These are phyloP conservation scores for Xylariomycetidae sp. DNA, from an alignment of 2,329 filamentous ascomycete species.

Conservation along the genomic window DNA sequence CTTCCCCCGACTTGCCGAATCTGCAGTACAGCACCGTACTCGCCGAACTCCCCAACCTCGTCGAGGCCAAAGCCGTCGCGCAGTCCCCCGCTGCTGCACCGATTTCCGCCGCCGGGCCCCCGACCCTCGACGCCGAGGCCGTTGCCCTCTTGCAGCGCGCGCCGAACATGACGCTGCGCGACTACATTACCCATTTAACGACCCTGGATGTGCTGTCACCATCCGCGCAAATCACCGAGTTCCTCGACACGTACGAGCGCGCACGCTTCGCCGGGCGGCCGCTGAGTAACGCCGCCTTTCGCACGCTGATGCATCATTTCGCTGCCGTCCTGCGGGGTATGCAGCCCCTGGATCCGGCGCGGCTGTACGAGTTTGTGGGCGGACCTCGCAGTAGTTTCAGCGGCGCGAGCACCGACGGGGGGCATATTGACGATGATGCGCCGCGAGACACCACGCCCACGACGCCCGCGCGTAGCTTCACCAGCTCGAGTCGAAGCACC, in stretches of 20 bases:
- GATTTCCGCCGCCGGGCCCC: slow-evolving; percentile 31
- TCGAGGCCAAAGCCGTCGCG: slow-evolving; percentile 89
- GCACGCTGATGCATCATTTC: slow-evolving; percentile 76
- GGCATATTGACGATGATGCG: slow-evolving; percentile 33
- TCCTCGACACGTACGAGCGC: slow-evolving; percentile 72
- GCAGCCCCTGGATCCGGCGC: slow-evolving; percentile 52
- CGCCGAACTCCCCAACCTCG: slow-evolving; percentile 76
- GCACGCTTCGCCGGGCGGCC: slow-evolving; percentile 73
- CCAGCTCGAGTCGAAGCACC: slow-evolving; percentile 9
- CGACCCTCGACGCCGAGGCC: slow-evolving; percentile 57
- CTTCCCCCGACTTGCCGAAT: slow-evolving; percentile 65
- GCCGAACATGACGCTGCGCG: slow-evolving; percentile 65
- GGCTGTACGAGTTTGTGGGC: slow-evolving; percentile 34
- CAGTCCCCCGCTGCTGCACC: slow-evolving; percentile 60
- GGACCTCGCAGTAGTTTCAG: slow-evolving; percentile 16
- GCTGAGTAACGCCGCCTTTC: slow-evolving; percentile 65
- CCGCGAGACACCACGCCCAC: slow-evolving; percentile 36
- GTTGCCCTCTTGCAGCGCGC: slow-evolving; percentile 67
- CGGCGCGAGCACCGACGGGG: slow-evolving; percentile 18
- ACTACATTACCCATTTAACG: slow-evolving; percentile 69
- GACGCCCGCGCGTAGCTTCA: slow-evolving; percentile 26
- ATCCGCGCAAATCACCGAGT: slow-evolving; percentile 43
- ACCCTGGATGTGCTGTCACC: slow-evolving; percentile 54
- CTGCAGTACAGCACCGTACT: slow-evolving; percentile 81
- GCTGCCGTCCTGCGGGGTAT: slow-evolving; percentile 74